Evolutionary conservation across 495 filamentous ascomycete species (phyloP), one percentile per base, ranked within the genome.

Genomic region (Xylaria acuta): DNA sequence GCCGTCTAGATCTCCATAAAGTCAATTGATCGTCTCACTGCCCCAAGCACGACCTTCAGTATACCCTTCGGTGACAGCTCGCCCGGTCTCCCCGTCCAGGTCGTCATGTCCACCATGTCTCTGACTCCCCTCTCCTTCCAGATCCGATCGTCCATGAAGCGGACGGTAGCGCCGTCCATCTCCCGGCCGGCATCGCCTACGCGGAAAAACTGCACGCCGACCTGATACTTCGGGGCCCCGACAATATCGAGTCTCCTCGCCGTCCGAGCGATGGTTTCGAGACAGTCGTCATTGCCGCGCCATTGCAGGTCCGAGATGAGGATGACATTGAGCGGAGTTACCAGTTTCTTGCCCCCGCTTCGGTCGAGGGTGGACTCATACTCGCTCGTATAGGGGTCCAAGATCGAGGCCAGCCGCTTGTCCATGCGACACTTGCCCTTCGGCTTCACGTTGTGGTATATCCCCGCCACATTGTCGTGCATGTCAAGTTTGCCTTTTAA

Each of bases 151-250:
- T 97, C 93, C 41, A 71, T 5, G 18, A 56, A 63, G n/a, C 47
- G 9, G 22, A 71, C 18, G 0, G 20, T 43, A 18, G 94, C 81
- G 36, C 88, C 84, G 79, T 89, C 80, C 65, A 96, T 76, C 75
- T 90, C 88, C 77, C 84, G 75, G 25, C 82, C 82, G 74, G 95
- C 92, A 43, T 91, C 85, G 40, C 94, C 94, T 38, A 97, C 90
- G 80, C 95, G 93, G 80, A 97, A 92, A 78, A 97, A 94, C 76
- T 97, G 94, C 64, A 97, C 90, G 3, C 94, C 93, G 3, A 96
- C 84, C 80, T 97, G 94, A 84, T 91, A 92, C 40, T 90, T 84
- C 54, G 89, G 87, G 5, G 93, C 93, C n/a, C 90, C 85, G 9
- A 89, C 78, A 27, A 80, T 81, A 74, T 97, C 94, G 3, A 97